Percentiles rank a stretch among this genome's conserved stretches.
These are phyloP conservation scores for Aspergillus japonicus DNA, from an alignment of 2,329 filamentous ascomycete species.

Conservation along the genomic window DNA sequence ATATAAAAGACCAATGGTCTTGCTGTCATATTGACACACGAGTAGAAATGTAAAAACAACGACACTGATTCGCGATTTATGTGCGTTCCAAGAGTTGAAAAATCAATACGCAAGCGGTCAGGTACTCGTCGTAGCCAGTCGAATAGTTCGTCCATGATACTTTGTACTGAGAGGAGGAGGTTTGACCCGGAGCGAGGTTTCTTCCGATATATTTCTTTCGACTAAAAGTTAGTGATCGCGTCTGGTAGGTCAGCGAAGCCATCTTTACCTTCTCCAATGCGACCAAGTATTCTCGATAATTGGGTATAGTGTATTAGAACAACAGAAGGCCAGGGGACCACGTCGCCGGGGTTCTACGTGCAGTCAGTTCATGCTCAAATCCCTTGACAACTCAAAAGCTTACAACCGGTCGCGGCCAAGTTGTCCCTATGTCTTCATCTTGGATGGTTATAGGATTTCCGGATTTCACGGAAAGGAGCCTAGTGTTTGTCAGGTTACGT, in stretches of 20 bases:
- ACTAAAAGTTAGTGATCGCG: conserved; percentile 7
- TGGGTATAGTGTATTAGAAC: conserved; percentile 55
- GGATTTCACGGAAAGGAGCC: conserved; percentile 54
- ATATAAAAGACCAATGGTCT: conserved; percentile 56
- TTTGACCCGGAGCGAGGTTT: conserved; percentile 48
- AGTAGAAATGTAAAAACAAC: conserved; percentile 56
- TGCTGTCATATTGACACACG: conserved; percentile 59
- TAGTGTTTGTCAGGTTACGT: conserved; percentile 2
- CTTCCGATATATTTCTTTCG: conserved; percentile 50
- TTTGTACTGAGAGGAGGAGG: conserved; percentile 52
- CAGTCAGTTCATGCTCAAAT: not conserved
- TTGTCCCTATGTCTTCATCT: conserved; percentile 54
- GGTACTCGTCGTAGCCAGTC: conserved; percentile 53
- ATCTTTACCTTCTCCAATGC: conserved; percentile 42
- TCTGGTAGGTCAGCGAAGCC: not conserved
- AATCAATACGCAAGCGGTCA: conserved; percentile 50
- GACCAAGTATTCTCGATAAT: conserved; percentile 53
- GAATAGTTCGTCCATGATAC: conserved; percentile 51
- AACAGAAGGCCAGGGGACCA: conserved; percentile 45
- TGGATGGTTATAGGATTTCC: conserved; percentile 57
- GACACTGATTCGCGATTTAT: conserved; percentile 53
- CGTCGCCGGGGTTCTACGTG: conserved; percentile 17
- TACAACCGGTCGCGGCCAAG: conserved; percentile 33
- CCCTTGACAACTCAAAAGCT: not conserved
- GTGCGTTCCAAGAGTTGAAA: conserved; percentile 41